A percentile compares a stretch with the other conserved stretches of the same genome.
These are phyloP conservation scores for Candida insectorum DNA, from an alignment of 805 yeast species.

Conservation along the genomic window DNA sequence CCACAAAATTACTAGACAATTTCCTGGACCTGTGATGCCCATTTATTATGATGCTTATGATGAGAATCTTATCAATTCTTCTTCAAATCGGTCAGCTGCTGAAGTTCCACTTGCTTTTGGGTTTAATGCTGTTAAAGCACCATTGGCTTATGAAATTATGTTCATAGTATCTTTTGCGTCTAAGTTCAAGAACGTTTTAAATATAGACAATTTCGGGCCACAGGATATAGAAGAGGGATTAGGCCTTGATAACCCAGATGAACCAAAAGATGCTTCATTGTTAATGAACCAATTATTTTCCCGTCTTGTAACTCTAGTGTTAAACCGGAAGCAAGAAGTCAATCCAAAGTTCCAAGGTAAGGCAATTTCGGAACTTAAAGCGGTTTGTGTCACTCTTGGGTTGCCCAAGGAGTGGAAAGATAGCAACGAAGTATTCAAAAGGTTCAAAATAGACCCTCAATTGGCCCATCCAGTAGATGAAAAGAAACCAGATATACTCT, in stretches of 20 bases:
- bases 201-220: slow-evolving; percentile 26
- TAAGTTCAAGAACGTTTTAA: slow-evolving; percentile 26
- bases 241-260: slow-evolving; percentile 15
- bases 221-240: slow-evolving; percentile 35
- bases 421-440: slow-evolving; percentile 8
- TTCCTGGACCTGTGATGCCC: slow-evolving; percentile 39
- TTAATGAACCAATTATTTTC: slow-evolving; percentile 32
- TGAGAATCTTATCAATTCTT: slow-evolving; percentile 24
- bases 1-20: slow-evolving; percentile 27
- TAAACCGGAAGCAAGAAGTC: slow-evolving; percentile 34
- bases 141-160: slow-evolving; percentile 31
- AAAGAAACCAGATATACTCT: slow-evolving; percentile 8
- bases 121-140: slow-evolving; percentile 18
- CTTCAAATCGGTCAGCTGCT: slow-evolving; percentile 10
- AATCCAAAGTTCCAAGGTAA: slow-evolving; percentile 18
- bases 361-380: slow-evolving; percentile 33
- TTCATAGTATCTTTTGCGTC: slow-evolving; percentile 28
- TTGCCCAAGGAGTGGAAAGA: slow-evolving; percentile 40
- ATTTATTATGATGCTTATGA: slow-evolving; percentile 35
- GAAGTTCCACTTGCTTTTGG: slow-evolving; percentile 34
- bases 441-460: slow-evolving; percentile 3
- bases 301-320: slow-evolving; percentile 28
- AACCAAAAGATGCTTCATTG: slow-evolving; percentile 17
- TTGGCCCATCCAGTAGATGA: slow-evolving; percentile 6
- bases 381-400: slow-evolving; percentile 24